Percentiles rank a stretch among this genome's conserved stretches.
Evolutionary conservation across 805 yeast species (phyloP).

Genomic region (Pichia sporocuriosa): DNA sequence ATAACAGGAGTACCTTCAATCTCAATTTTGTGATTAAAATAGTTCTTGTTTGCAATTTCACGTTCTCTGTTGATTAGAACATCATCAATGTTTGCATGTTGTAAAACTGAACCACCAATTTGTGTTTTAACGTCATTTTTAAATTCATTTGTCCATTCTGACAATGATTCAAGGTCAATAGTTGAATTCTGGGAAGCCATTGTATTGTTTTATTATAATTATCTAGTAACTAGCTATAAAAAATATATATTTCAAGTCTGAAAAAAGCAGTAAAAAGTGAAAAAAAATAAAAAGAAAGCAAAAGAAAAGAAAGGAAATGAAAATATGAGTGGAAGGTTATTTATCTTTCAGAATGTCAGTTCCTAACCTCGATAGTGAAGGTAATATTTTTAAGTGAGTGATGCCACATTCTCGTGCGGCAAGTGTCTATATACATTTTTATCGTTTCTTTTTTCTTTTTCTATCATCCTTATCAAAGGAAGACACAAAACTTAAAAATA

Average conservation of each 20-base stretch:
- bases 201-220: not conserved
- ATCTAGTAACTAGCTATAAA: not conserved
- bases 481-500: too few relatives aligned
- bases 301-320: not conserved
- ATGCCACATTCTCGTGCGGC: too few relatives aligned
- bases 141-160: conserved; percentile 25
- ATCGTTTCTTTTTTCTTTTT: too few relatives aligned
- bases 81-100: conserved; percentile 33
- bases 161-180: conserved; percentile 11
- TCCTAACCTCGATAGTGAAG: too few relatives aligned
- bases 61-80: conserved; percentile 33
- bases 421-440: too few relatives aligned
- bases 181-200: not conserved
- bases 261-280: not conserved
- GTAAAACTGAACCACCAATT: conserved; percentile 28
- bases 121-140: conserved; percentile 24
- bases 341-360: too few relatives aligned
- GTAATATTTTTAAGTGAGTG: too few relatives aligned
- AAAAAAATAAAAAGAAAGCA: not conserved
- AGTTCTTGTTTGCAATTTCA: conserved; percentile 28
- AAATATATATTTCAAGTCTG: not conserved
- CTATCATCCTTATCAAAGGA: too few relatives aligned
- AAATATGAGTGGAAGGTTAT: too few relatives aligned
- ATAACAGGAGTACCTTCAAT: conserved; percentile 59
- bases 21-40: conserved; percentile 38